Evolutionary conservation across 106 monocot genomes (phyloP).

Genomic region (Amphibolis antarctica): DNA sequence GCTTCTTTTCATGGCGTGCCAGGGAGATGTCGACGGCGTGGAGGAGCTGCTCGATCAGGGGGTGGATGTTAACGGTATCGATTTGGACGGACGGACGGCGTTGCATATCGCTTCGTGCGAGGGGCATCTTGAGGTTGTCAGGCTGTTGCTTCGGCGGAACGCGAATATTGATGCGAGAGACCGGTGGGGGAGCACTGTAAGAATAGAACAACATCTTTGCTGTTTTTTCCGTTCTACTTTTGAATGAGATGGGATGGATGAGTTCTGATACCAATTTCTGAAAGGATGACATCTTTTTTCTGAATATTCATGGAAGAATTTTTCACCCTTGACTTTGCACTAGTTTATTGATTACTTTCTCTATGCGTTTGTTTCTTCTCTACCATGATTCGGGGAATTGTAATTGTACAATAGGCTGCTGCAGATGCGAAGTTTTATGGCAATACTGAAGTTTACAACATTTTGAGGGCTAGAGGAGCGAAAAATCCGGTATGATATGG

Average conservation of each 20-base stretch:
- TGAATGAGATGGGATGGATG: too few species aligned
- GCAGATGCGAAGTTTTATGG: slow-evolving; percentile 66
- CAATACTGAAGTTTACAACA: slow-evolving; percentile 41
- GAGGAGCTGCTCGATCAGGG: slow-evolving; percentile 61
- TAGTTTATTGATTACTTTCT: too few species aligned
- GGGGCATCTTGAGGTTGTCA: slow-evolving; percentile 64
- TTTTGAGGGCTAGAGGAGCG: slow-evolving; percentile 53
- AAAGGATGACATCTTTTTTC: too few species aligned
- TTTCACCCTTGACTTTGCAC: too few species aligned
- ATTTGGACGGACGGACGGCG: slow-evolving; percentile 88
- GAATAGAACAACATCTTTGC: neutral
- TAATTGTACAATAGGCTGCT: slow-evolving; percentile 29
- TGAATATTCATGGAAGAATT: too few species aligned
- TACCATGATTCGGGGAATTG: neutral
- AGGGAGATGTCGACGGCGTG: slow-evolving; percentile 57
- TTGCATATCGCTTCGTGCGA: slow-evolving; percentile 92
- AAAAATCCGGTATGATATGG: slow-evolving; percentile 40
- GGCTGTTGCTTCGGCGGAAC: slow-evolving; percentile 45
- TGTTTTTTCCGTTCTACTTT: neutral
- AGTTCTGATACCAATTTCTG: too few species aligned
- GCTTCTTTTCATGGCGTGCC: slow-evolving; percentile 72
- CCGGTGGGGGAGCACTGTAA: slow-evolving; percentile 97
- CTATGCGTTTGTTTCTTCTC: too few species aligned
- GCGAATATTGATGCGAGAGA: slow-evolving; percentile 84
- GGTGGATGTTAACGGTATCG: slow-evolving; percentile 81